phyloP scores from a whole-genome alignment of 345 rosid species.

The Arabis alpina region DNA sequence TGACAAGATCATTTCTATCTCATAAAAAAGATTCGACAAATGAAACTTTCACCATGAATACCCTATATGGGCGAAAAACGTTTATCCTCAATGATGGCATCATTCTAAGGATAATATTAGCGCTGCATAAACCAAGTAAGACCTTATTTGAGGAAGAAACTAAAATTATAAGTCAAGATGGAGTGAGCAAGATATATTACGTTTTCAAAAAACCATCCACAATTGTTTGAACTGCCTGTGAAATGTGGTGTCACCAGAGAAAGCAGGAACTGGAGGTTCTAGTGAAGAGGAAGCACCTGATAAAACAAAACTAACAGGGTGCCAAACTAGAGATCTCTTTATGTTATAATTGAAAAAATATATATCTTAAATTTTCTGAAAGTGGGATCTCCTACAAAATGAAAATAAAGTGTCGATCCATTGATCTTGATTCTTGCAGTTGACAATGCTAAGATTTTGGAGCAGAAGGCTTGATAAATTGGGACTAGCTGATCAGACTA shows the following conservation, averaged over 20 bases:
- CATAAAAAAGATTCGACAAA: slow-evolving; percentile 14
- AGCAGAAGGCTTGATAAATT: too few relatives aligned
- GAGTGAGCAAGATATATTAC: slow-evolving; percentile 45
- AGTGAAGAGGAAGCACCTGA: slow-evolving; percentile 70
- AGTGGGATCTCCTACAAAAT: slow-evolving; percentile 13
- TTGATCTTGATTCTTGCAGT: too few relatives aligned
- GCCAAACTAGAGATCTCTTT: too few relatives aligned
- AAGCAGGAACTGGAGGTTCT: slow-evolving; percentile 70
- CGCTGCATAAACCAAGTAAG: slow-evolving; percentile 56
- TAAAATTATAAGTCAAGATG: slow-evolving; percentile 23
- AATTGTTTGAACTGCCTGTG: slow-evolving; percentile 68
- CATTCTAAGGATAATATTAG: slow-evolving; percentile 46
- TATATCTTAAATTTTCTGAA: not conserved
- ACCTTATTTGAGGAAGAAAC: too few relatives aligned
- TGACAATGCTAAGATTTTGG: too few relatives aligned
- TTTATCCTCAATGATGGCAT: slow-evolving; percentile 73
- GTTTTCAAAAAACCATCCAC: slow-evolving; percentile 93
- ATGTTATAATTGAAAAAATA: slow-evolving; percentile 32
- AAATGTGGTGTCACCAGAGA: slow-evolving; percentile 64
- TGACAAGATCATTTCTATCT: slow-evolving; percentile 17
- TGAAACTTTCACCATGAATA: slow-evolving; percentile 71
- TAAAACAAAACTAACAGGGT: slow-evolving; percentile 73
- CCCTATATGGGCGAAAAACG: slow-evolving; percentile 92
- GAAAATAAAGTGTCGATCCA: too few relatives aligned
- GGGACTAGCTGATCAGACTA: too few relatives aligned